Percentiles rank a stretch among this genome's conserved stretches.
Evolutionary conservation across 2,329 filamentous ascomycete species (phyloP).

Genomic region (Arachnopeziza araneosa): DNA sequence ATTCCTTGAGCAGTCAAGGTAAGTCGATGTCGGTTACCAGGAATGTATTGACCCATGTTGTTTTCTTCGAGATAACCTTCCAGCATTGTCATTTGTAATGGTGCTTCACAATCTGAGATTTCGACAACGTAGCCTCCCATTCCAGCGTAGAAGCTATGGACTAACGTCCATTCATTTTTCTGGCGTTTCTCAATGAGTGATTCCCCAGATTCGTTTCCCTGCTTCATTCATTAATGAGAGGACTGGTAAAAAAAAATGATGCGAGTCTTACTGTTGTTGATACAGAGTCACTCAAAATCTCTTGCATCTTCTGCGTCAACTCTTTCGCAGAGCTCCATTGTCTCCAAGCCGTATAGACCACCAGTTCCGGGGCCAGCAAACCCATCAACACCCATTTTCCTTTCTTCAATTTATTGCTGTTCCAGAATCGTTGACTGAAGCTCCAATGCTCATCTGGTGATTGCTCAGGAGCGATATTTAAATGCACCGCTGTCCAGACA

Average conservation of each 20-base stretch:
- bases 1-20: conserved; percentile 6
- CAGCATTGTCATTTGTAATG: background rate
- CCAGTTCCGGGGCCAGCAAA: conserved; percentile 29
- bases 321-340: conserved; percentile 10
- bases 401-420: conserved; percentile 14
- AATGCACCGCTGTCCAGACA: conserved; percentile 33
- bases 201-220: background rate
- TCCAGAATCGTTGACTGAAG: background rate
- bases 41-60: background rate
- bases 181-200: background rate
- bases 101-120: background rate
- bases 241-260: background rate
- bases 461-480: conserved; percentile 28
- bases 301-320: background rate
- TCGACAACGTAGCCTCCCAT: conserved; percentile 15
- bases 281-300: background rate
- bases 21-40: background rate
- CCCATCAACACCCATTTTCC: conserved; percentile 27
- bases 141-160: conserved; percentile 20
- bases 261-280: background rate
- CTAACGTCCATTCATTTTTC: conserved; percentile 13
- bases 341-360: conserved; percentile 23
- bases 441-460: background rate
- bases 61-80: background rate
- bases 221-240: background rate